Percentiles rank a stretch among this genome's conserved stretches.
phyloP scores from a whole-genome alignment of 2,329 filamentous ascomycete genomes.

The Ophiobolus disseminans region DNA sequence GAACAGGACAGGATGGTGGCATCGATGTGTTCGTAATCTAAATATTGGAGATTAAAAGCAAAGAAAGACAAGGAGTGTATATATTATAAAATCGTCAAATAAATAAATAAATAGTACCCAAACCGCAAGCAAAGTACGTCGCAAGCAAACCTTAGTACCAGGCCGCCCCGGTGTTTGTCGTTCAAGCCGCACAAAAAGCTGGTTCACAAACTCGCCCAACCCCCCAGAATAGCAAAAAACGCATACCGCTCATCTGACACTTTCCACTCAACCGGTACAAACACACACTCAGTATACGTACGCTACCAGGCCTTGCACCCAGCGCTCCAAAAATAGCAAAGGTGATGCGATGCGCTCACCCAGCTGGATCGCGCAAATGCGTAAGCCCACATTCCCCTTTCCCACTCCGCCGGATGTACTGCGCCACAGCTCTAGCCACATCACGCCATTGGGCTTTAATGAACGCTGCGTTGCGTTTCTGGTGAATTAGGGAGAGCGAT shows the following conservation, averaged over 20 bases:
- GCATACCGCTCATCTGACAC: constrained; percentile 26
- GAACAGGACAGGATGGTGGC: constrained; percentile 32
- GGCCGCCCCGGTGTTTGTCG: no score
- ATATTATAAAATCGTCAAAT: no score
- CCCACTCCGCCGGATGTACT: not conserved
- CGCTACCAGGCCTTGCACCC: no score
- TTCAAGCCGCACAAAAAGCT: constrained; percentile 3
- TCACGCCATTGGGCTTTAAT: not conserved
- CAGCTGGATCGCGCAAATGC: constrained; percentile 15
- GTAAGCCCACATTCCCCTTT: constrained; percentile 12
- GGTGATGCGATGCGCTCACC: constrained; percentile 7
- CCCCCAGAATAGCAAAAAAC: constrained; percentile 21
- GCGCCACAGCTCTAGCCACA: not conserved
- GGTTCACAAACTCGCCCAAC: not conserved
- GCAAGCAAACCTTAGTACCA: no score
- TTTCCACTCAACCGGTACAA: no score
- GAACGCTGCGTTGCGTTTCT: no score
- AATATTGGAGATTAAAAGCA: constrained; percentile 22
- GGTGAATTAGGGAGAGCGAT: no score
- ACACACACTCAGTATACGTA: no score
- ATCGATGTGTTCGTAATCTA: constrained; percentile 24
- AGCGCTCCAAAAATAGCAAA: constrained; percentile 29
- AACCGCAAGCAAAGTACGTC: no score
- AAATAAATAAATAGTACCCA: no score
- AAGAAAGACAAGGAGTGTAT: no score